Evolutionary conservation across 2,329 filamentous ascomycete genomes (phyloP).

Genomic region (Botrytis galanthina): DNA sequence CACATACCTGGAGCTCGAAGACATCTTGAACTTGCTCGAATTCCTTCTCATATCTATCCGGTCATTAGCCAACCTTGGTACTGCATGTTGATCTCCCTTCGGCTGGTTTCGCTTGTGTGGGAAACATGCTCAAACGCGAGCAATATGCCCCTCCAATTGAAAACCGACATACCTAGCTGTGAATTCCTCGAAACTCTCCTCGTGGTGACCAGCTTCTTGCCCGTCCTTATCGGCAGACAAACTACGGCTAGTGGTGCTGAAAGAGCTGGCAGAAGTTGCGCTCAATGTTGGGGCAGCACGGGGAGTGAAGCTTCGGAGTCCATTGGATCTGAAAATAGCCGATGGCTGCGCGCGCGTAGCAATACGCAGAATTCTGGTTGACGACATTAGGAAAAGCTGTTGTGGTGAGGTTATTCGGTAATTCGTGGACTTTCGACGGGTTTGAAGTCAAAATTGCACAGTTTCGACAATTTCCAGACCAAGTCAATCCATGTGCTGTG

Average conservation of each 20-base stretch:
- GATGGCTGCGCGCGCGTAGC: conserved; percentile 63
- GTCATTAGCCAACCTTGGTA: conserved; percentile 41
- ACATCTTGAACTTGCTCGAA: conserved; percentile 97
- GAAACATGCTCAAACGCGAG: conserved; percentile 29
- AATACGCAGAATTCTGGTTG: conserved; percentile 66
- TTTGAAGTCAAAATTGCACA: conserved; percentile 20
- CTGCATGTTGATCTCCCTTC: conserved; percentile 36
- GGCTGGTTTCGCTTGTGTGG: conserved; percentile 26
- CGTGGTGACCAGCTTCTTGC: conserved; percentile 61
- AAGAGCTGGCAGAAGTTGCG: conserved; percentile 51
- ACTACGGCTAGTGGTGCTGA: conserved; percentile 58
- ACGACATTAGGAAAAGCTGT: conserved; percentile 55
- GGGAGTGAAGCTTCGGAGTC: conserved; percentile 56
- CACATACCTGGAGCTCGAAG: conserved; percentile 94
- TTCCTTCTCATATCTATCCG: conserved; percentile 93
- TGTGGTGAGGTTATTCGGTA: conserved; percentile 24
- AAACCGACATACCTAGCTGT: conserved; percentile 73
- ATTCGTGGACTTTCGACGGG: conserved; percentile 21
- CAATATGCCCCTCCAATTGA: conserved; percentile 29
- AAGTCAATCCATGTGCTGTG: neutral
- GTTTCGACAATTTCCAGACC: conserved; percentile 15
- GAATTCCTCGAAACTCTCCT: conserved; percentile 99
- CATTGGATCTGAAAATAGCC: conserved; percentile 62
- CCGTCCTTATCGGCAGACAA: conserved; percentile 52
- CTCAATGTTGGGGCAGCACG: conserved; percentile 51